These are phyloP conservation scores for Penicillium fimorum DNA, from an alignment of 495 filamentous ascomycete species.

Conservation along the genomic window DNA sequence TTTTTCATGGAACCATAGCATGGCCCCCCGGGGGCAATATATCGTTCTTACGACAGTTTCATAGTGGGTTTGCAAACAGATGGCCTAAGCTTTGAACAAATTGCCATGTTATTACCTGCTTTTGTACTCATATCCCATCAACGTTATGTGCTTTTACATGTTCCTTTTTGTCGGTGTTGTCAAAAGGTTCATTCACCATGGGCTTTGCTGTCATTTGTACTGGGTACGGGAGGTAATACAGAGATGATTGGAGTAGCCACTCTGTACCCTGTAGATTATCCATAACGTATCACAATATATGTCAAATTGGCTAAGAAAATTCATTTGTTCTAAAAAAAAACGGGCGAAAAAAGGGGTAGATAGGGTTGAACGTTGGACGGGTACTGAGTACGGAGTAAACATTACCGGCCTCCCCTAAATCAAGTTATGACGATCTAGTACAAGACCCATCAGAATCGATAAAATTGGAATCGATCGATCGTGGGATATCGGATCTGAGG, in stretches of 20 bases:
- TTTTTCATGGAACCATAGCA: too few relatives aligned
- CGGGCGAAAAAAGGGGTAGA: slow-evolving; percentile 19
- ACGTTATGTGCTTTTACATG: not conserved
- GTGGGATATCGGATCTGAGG: slow-evolving; percentile 8
- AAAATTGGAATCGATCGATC: slow-evolving; percentile 29
- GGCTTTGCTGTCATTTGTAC: not conserved
- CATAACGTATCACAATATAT: too few relatives aligned
- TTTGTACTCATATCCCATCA: not conserved
- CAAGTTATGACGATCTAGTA: slow-evolving; percentile 13
- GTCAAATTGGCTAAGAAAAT: not conserved
- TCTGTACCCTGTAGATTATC: not conserved
- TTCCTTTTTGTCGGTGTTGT: not conserved
- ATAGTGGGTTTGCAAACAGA: not conserved
- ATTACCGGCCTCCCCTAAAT: not conserved
- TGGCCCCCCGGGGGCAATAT: too few relatives aligned
- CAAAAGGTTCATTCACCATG: not conserved
- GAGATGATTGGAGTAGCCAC: not conserved
- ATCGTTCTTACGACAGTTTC: not conserved
- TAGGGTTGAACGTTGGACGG: slow-evolving; percentile 4
- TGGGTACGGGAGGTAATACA: not conserved
- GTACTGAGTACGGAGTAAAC: slow-evolving; percentile 1
- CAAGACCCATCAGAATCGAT: slow-evolving; percentile 15
- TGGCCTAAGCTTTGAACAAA: not conserved
- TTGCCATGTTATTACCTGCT: not conserved
- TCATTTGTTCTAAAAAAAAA: not conserved